These are phyloP conservation scores for Fusarium pseudonygamai DNA, from an alignment of 2,329 filamentous ascomycete species.

Conservation along the genomic window DNA sequence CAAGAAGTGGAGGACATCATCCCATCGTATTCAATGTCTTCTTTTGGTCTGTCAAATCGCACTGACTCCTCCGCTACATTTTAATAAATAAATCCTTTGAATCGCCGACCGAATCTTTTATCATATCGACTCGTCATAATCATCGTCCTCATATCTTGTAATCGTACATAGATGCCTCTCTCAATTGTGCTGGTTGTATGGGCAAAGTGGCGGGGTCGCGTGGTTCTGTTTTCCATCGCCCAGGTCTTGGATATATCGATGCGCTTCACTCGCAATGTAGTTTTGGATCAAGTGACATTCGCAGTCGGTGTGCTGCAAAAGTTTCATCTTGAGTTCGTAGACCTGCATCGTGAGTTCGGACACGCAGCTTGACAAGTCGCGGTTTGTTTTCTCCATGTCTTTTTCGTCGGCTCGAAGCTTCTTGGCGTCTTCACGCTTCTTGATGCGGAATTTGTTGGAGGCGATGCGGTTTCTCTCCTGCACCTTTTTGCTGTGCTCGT, in stretches of 20 bases:
- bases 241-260: slow-evolving; percentile 19
- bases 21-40: background rate
- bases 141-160: background rate
- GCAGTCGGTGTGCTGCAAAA: slow-evolving; percentile 39
- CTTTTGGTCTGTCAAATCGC: background rate
- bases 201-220: background rate
- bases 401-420: slow-evolving; percentile 29
- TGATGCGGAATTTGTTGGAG: slow-evolving; percentile 40
- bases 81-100: background rate
- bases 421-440: slow-evolving; percentile 29
- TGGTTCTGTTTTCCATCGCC: background rate
- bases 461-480: slow-evolving; percentile 40
- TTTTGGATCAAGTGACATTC: slow-evolving; percentile 37
- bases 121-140: background rate
- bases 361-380: slow-evolving; percentile 10
- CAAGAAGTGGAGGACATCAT: background rate
- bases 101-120: background rate
- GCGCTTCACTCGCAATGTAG: slow-evolving; percentile 33
- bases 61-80: background rate
- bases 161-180: background rate
- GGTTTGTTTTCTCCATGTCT: slow-evolving; percentile 28
- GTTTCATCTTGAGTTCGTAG: slow-evolving; percentile 35
- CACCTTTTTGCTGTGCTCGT: background rate
- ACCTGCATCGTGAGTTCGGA: slow-evolving; percentile 32
- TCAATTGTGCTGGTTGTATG: background rate